These are phyloP conservation scores for Thinopyrum elongatum DNA, from an alignment of 176 grass and related monocot species.

Conservation along the genomic window DNA sequence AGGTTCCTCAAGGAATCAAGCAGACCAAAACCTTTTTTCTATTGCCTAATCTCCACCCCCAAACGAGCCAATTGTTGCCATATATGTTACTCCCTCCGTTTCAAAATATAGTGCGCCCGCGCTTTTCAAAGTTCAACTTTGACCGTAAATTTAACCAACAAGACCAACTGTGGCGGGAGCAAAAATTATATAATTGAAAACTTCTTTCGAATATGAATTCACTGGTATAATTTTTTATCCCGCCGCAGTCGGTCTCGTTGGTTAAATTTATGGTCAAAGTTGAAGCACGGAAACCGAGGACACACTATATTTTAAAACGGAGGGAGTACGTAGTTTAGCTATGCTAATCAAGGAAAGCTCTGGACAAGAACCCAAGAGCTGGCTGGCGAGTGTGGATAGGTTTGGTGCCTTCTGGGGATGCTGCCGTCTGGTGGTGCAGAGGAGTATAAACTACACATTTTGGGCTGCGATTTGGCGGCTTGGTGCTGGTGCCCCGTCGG, in stretches of 20 bases:
- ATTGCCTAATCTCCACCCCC: slow-evolving; percentile 5
- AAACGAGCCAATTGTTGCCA: not conserved
- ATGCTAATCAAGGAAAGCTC: slow-evolving; percentile 24
- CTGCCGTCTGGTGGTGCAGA: slow-evolving; percentile 28
- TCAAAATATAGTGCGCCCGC: no score
- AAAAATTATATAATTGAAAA: no score
- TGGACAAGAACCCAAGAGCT: slow-evolving; percentile 5
- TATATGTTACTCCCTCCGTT: no score
- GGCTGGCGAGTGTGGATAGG: not conserved
- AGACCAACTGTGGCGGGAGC: no score
- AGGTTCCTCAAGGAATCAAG: slow-evolving; percentile 17
- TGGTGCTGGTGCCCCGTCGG: slow-evolving; percentile 23
- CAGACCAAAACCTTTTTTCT: not conserved
- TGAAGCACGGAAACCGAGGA: no score
- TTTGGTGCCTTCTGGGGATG: slow-evolving; percentile 36
- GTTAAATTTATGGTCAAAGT: no score
- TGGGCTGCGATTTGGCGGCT: slow-evolving; percentile 19
- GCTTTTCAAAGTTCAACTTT: no score
- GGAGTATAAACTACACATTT: slow-evolving; percentile 12
- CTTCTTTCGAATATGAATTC: no score
- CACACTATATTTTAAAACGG: no score
- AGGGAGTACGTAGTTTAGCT: slow-evolving; percentile 32
- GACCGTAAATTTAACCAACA: no score
- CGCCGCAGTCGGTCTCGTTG: no score
- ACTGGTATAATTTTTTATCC: no score